Conservation (phyloP, 2,329 filamentous ascomycete genomes). For the Trichoderma harzianum region DNA sequence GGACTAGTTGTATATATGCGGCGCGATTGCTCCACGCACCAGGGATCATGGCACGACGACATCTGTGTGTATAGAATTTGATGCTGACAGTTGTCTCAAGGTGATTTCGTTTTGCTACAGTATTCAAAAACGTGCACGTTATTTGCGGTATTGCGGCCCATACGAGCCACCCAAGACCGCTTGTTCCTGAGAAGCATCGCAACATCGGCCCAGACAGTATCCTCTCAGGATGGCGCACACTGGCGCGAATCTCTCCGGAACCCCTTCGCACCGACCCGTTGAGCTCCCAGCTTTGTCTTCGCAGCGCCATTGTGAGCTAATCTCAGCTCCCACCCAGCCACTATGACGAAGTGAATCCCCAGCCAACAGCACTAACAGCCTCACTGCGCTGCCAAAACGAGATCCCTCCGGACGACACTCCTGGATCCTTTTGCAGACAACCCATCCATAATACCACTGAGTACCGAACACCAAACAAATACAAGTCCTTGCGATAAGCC, state of each 20-base stretch:
- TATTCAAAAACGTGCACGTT: neutral
- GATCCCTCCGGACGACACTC: neutral
- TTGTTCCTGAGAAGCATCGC: neutral
- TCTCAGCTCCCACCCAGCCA: neutral
- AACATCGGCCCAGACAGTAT: neutral
- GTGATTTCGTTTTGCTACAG: neutral
- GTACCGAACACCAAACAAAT: neutral
- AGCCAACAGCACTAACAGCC: neutral
- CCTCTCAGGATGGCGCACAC: neutral
- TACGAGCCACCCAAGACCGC: neutral
- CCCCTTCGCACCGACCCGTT: neutral
- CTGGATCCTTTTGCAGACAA: neutral
- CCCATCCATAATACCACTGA: neutral
- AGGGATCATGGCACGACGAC: constrained; percentile 6
- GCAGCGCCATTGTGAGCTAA: neutral
- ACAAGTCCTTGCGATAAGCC: neutral
- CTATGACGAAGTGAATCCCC: neutral
- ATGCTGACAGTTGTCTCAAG: neutral
- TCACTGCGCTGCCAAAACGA: neutral
- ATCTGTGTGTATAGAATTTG: neutral
- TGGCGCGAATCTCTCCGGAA: neutral
- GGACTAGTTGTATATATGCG: neutral
- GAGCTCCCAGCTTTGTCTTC: neutral
- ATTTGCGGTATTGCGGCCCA: neutral
- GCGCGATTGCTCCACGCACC: constrained; percentile 6